A percentile compares a stretch with the other conserved stretches of the same genome.
Evolutionary conservation across 2,329 filamentous ascomycete genomes (phyloP).

Genomic region (Cercospora zeina): DNA sequence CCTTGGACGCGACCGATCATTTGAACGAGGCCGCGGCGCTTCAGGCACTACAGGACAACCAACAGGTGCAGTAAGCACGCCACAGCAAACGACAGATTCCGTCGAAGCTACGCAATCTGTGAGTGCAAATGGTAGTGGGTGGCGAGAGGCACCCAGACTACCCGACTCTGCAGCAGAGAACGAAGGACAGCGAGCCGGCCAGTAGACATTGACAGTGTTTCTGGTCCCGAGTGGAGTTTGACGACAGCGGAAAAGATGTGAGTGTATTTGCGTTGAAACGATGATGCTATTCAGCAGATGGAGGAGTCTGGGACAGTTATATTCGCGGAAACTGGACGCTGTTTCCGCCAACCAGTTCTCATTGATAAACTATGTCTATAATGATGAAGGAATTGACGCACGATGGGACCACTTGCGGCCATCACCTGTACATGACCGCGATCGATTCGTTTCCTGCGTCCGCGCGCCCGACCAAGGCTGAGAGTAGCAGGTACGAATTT

Average conservation of each 20-base stretch:
- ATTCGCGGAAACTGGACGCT: background rate
- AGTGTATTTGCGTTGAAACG: constrained; percentile 1
- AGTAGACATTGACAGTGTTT: background rate
- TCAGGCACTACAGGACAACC: background rate
- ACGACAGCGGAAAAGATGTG: constrained; percentile 2
- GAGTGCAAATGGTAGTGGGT: background rate
- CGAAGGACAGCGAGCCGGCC: background rate
- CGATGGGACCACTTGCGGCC: background rate
- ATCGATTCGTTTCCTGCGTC: background rate
- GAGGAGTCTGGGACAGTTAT: background rate
- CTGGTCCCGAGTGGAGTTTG: background rate
- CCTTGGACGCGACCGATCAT: constrained; percentile 28
- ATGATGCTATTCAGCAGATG: constrained; percentile 5
- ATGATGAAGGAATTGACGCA: constrained; percentile 12
- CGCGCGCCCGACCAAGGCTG: background rate
- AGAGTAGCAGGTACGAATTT: background rate
- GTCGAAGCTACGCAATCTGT: background rate
- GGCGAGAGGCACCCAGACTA: background rate
- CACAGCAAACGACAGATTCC: background rate
- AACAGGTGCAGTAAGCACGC: background rate
- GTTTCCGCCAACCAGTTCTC: background rate
- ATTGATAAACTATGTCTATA: constrained; percentile 14
- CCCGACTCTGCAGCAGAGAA: background rate
- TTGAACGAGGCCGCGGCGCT: constrained; percentile 23
- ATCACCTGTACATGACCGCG: background rate